These are phyloP conservation scores for Candida schatavii DNA, from an alignment of 805 yeast genomes.

Conservation along the genomic window DNA sequence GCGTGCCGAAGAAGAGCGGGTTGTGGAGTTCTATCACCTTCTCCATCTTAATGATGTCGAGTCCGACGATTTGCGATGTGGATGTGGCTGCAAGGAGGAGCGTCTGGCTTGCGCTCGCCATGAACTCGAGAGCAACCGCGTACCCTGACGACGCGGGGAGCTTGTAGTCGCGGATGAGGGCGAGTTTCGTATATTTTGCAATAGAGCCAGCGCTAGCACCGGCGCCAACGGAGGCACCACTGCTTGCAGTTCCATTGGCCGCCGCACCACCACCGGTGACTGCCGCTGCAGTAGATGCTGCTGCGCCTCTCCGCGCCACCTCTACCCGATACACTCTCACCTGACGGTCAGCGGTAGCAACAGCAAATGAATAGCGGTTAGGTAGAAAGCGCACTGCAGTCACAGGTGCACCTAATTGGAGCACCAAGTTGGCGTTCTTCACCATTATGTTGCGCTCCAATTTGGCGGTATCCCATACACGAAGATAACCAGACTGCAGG, in stretches of 20 bases:
- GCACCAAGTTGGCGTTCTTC: slow-evolving; percentile 41
- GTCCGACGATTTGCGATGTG: slow-evolving; percentile 44
- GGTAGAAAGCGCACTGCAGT: slow-evolving; percentile 50
- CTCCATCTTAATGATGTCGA: slow-evolving; percentile 61
- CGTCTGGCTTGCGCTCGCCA: slow-evolving; percentile 37
- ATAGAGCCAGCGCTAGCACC: slow-evolving; percentile 14
- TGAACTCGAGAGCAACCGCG: slow-evolving; percentile 44
- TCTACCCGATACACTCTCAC: slow-evolving; percentile 38
- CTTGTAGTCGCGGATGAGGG: slow-evolving; percentile 40
- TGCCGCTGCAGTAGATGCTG: neutral
- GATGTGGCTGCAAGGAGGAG: slow-evolving; percentile 53
- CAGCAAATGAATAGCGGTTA: slow-evolving; percentile 57
- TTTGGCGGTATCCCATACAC: slow-evolving; percentile 73
- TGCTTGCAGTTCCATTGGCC: neutral
- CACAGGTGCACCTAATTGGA: slow-evolving; percentile 50
- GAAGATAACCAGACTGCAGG: slow-evolving; percentile 68
- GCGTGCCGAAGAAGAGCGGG: slow-evolving; percentile 63
- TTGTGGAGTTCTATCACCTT: slow-evolving; percentile 42
- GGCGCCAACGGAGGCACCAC: neutral
- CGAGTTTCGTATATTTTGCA: slow-evolving; percentile 22
- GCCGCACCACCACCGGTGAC: too few species aligned
- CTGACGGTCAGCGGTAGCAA: slow-evolving; percentile 47
- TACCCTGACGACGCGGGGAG: slow-evolving; percentile 37
- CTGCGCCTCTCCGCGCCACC: slow-evolving; percentile 29
- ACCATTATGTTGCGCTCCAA: slow-evolving; percentile 61